Conservation (phyloP, 148 eudicot genomes). For the Camellia sinensis region DNA sequence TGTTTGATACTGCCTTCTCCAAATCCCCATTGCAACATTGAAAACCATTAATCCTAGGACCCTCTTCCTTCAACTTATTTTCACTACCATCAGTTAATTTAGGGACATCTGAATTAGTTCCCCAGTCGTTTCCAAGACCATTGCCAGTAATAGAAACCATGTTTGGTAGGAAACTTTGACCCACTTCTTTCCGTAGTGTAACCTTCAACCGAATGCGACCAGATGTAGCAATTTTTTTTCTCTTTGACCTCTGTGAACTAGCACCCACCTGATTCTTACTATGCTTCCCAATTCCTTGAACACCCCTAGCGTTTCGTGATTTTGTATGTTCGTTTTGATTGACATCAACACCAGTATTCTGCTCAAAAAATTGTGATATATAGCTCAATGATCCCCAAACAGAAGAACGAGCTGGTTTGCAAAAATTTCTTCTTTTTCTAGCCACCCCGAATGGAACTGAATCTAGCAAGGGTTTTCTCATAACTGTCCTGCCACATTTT, state of each 20-base stretch:
- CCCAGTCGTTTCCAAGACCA: slow-evolving; percentile 20
- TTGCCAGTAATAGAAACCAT: slow-evolving; percentile 26
- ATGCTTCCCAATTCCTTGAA: slow-evolving; percentile 36
- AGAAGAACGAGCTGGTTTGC: slow-evolving; percentile 52
- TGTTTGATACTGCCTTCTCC: slow-evolving; percentile 13
- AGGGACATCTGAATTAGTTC: slow-evolving; percentile 4
- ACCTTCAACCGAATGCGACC: slow-evolving; percentile 70
- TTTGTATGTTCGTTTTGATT: slow-evolving; percentile 21
- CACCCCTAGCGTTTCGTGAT: slow-evolving; percentile 31
- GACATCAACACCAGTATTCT: slow-evolving; percentile 21
- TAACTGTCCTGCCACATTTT: slow-evolving; percentile 16
- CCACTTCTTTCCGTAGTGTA: slow-evolving; percentile 47
- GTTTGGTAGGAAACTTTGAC: slow-evolving; percentile 18
- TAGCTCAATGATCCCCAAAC: slow-evolving; percentile 58
- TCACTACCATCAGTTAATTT: slow-evolving; percentile 14
- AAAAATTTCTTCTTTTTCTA: slow-evolving; percentile 64
- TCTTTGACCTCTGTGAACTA: slow-evolving; percentile 30
- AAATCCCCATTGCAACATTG: background rate
- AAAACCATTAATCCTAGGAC: slow-evolving; percentile 13
- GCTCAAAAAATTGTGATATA: slow-evolving; percentile 39
- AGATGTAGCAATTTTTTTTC: slow-evolving; percentile 32
- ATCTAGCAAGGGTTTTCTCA: slow-evolving; percentile 19
- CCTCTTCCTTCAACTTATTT: slow-evolving; percentile 14
- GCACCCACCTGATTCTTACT: slow-evolving; percentile 29
- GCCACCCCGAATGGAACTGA: slow-evolving; percentile 33